Evolutionary conservation across 257 asterid species (phyloP).

Genomic region (Verbena officinalis): DNA sequence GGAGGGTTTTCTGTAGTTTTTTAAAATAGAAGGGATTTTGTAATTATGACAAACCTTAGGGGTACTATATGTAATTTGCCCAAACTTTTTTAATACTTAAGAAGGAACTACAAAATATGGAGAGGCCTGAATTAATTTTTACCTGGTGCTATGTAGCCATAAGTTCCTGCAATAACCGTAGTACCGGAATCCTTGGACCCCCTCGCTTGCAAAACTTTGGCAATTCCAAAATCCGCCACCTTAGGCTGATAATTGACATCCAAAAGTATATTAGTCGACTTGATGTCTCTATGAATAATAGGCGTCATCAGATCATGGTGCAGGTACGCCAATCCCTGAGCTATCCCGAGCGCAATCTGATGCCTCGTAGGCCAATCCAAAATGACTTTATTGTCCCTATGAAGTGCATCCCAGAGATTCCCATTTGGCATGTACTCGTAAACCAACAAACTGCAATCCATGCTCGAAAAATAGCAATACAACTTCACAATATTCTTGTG

Average conservation of each 20-base stretch:
- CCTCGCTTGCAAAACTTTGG: slow-evolving; percentile 80
- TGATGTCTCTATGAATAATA: slow-evolving; percentile 84
- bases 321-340: slow-evolving; percentile 87
- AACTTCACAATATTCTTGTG: slow-evolving; percentile 95
- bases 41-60: no score
- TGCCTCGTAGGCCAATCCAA: slow-evolving; percentile 86
- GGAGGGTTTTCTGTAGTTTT: no score
- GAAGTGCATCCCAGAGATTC: slow-evolving; percentile 86
- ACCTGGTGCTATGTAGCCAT: slow-evolving; percentile 99
- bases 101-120: no score
- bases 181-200: slow-evolving; percentile 74
- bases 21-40: no score
- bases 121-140: slow-evolving; percentile 1
- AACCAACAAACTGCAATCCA: slow-evolving; percentile 70
- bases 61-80: no score
- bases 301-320: slow-evolving; percentile 84
- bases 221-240: slow-evolving; percentile 94
- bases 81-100: no score
- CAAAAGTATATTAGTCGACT: slow-evolving; percentile 82
- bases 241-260: slow-evolving; percentile 76
- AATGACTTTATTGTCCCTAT: slow-evolving; percentile 47
- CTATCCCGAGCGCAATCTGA: slow-evolving; percentile 79
- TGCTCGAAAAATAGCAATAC: slow-evolving; percentile 71
- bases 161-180: slow-evolving; percentile 82
- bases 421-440: slow-evolving; percentile 93